These are phyloP conservation scores for Akanthomyces muscarius DNA, from an alignment of 2,329 filamentous ascomycete species.

Conservation along the genomic window DNA sequence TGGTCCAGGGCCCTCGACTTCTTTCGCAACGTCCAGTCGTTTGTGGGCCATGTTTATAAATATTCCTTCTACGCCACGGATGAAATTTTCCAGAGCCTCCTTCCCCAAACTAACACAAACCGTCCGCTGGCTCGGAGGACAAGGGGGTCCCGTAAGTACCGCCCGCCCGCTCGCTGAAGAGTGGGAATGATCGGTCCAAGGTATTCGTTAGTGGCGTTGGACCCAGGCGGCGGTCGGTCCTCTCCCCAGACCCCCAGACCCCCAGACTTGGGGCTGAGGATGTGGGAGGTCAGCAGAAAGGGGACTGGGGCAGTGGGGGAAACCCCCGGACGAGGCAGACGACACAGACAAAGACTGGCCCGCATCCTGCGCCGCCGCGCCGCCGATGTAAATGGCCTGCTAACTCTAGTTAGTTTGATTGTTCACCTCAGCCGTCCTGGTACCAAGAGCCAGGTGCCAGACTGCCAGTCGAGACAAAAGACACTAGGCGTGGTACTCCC, in stretches of 20 bases:
- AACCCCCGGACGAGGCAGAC: not conserved
- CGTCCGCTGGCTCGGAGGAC: not conserved
- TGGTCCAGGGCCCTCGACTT: not conserved
- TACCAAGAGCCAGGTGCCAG: not conserved
- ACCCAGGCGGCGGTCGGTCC: not conserved
- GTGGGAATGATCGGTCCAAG: conserved; percentile 9
- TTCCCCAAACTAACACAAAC: not conserved
- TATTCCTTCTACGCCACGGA: not conserved
- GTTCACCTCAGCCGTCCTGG: not conserved
- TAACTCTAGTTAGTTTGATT: not conserved
- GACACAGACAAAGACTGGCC: conserved; percentile 4
- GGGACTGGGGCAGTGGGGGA: not conserved
- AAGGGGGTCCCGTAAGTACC: not conserved
- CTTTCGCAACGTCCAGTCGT: not conserved
- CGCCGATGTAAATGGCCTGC: conserved; percentile 2
- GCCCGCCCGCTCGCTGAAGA: not conserved
- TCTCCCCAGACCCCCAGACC: not conserved
- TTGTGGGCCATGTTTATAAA: not conserved
- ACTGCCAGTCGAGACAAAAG: conserved; percentile 6
- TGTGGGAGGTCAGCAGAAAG: conserved; percentile 3
- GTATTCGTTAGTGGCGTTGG: not conserved
- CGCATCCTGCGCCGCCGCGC: conserved; percentile 5
- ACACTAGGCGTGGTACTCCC: conserved; percentile 7
- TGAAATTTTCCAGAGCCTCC: conserved; percentile 1
- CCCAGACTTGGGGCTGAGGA: conserved; percentile 2